Conservation (phyloP, 1,139 yeast species). For the Scheffersomyces stambukii region DNA sequence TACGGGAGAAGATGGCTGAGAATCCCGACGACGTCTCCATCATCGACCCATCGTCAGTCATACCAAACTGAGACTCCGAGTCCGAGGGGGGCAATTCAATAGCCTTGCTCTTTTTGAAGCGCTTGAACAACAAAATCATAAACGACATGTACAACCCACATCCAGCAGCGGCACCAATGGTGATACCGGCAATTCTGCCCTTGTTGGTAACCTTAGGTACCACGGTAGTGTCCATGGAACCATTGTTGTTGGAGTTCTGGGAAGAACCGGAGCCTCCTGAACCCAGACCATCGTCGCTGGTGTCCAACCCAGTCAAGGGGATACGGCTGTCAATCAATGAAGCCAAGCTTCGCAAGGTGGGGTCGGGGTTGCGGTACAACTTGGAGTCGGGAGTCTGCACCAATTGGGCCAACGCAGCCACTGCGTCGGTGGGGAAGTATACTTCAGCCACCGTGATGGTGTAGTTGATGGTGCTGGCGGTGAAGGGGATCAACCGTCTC, state of each 20-base stretch:
- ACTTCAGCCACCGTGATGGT: slow-evolving; percentile 76
- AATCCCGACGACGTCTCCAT: slow-evolving; percentile 19
- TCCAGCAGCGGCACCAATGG: slow-evolving; percentile 69
- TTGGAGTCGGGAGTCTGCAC: slow-evolving; percentile 42
- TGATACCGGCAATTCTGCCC: slow-evolving; percentile 52
- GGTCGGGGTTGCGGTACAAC: slow-evolving; percentile 47
- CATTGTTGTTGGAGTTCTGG: slow-evolving; percentile 20
- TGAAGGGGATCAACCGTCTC: slow-evolving; percentile 60
- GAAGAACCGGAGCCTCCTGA: slow-evolving; percentile 13
- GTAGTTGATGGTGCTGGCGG: slow-evolving; percentile 47
- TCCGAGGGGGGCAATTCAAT: slow-evolving; percentile 43
- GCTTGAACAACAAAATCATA: slow-evolving; percentile 42
- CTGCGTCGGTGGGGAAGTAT: slow-evolving; percentile 55
- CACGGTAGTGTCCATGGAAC: slow-evolving; percentile 37
- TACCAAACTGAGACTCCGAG: slow-evolving; percentile 35
- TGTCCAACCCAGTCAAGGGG: slow-evolving; percentile 52
- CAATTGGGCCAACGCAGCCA: slow-evolving; percentile 39
- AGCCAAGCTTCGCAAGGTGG: slow-evolving; percentile 47
- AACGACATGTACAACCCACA: slow-evolving; percentile 53
- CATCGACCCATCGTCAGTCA: slow-evolving; percentile 15
- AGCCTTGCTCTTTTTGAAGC: slow-evolving; percentile 31
- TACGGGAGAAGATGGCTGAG: slow-evolving; percentile 30
- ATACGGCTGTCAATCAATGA: slow-evolving; percentile 58
- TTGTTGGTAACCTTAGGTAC: slow-evolving; percentile 20
- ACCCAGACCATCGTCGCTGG: too few species aligned